Percentiles rank a stretch among this genome's conserved stretches.
phyloP scores from a whole-genome alignment of 2,329 filamentous ascomycete species.

The Hypoxylon sp. region DNA sequence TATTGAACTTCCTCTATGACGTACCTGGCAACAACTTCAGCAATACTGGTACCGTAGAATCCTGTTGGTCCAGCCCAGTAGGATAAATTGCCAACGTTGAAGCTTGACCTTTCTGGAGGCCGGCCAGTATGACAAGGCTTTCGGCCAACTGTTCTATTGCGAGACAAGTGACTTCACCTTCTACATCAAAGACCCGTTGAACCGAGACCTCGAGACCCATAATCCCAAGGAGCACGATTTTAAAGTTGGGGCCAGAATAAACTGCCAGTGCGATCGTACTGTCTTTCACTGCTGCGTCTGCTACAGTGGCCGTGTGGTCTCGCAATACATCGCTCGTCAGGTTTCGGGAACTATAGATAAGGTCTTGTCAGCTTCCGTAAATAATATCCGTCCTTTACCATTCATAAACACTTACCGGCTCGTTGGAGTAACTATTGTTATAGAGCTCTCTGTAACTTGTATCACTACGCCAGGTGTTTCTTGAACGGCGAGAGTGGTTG shows the following conservation, averaged over 20 bases:
- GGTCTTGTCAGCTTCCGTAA: constrained; percentile 11
- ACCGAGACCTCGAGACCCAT: constrained; percentile 46
- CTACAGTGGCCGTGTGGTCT: constrained; percentile 44
- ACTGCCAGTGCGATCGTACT: constrained; percentile 55
- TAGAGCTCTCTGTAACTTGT: constrained; percentile 62
- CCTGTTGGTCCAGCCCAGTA: constrained; percentile 7
- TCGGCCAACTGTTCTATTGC: constrained; percentile 32
- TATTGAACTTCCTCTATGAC: neutral
- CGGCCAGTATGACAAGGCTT: constrained; percentile 36
- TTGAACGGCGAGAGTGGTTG: constrained; percentile 59
- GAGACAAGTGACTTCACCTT: constrained; percentile 61
- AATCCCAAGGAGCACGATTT: constrained; percentile 52
- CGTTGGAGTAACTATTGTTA: constrained; percentile 51
- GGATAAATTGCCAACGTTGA: constrained; percentile 38
- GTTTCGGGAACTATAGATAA: constrained; percentile 44
- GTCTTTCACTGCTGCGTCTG: constrained; percentile 54
- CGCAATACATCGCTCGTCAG: constrained; percentile 47
- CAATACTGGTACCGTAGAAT: constrained; percentile 9
- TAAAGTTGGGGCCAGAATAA: constrained; percentile 48
- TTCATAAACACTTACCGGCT: constrained; percentile 49
- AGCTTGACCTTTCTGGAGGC: constrained; percentile 34
- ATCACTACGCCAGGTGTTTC: constrained; percentile 52
- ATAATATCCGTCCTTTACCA: neutral
- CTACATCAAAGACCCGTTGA: constrained; percentile 46
- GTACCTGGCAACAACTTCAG: constrained; percentile 29